Evolutionary conservation across 2,329 filamentous ascomycete genomes (phyloP).

Genomic region (Cladophialophora chaetospira): DNA sequence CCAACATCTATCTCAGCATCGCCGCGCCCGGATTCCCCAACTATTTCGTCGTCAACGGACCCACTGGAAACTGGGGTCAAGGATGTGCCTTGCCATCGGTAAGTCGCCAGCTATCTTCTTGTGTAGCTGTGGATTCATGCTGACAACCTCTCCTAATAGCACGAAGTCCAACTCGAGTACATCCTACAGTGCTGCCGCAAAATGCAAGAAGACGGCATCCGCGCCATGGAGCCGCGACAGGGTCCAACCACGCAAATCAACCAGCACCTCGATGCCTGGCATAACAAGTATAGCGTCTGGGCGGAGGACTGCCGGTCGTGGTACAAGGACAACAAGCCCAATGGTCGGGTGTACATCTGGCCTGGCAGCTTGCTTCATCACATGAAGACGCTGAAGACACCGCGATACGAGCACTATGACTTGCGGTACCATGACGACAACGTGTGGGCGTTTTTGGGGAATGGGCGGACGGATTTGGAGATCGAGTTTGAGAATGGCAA

Average conservation of each 20-base stretch:
- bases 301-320: constrained; percentile 34
- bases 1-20: constrained; percentile 48
- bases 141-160: constrained; percentile 1
- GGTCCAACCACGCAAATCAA: constrained; percentile 31
- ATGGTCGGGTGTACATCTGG: constrained; percentile 24
- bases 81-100: constrained; percentile 34
- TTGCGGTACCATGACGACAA: constrained; percentile 41
- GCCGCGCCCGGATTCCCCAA: constrained; percentile 50
- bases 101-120: too few relatives aligned
- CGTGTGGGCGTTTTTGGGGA: constrained; percentile 43
- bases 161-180: constrained; percentile 30
- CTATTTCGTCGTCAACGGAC: constrained; percentile 40
- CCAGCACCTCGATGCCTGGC: constrained; percentile 26
- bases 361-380: constrained; percentile 23
- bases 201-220: constrained; percentile 37
- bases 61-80: constrained; percentile 35
- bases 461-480: constrained; percentile 49
- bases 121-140: too few relatives aligned
- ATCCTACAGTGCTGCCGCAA: constrained; percentile 37
- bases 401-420: constrained; percentile 41
- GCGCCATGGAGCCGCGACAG: constrained; percentile 32
- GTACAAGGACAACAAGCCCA: constrained; percentile 34
- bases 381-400: constrained; percentile 39
- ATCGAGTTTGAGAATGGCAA: constrained; percentile 11
- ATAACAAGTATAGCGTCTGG: constrained; percentile 34